Base-by-base conservation (phyloP, 805 yeast species). In the Scheffersomyces lignosus region DNA sequence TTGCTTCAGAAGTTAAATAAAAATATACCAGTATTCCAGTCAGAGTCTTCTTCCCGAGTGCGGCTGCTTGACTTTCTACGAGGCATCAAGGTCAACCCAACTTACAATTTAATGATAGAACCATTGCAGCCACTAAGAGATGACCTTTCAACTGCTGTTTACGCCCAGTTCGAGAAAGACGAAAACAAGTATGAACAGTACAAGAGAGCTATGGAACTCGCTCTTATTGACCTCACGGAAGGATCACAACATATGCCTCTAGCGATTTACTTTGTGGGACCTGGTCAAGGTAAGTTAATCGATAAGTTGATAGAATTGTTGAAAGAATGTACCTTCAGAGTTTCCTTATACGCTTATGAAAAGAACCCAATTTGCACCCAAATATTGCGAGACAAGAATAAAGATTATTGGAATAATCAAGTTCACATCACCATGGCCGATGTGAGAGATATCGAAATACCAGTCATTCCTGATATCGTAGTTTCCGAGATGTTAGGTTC, bases 401-500 rank as follows among this genome's bases (percentile, higher is more conserved):
- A 46, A 8, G 63, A 58, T 16, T 60, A 58, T 15, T 87, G 95
- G 95, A 54, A 60, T 8, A 54, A 62, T 31, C 36, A 50, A 4
- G 83, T 86, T 1, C 54, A 67, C 6, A 56, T 89, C 2, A 54
- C 83, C 3, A 60, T 70, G 29, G 66, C 64, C 3, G 96, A 90
- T 58, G 75, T 81, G 58, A 62, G 93, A 27, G 63, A 65, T 10
- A 31, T 30, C 31, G 33, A 17, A 2, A n/a, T n/a, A n/a, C n/a
- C n/a, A n/a, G 30, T 15, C 27, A 22, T 25, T 13, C 70, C 73
- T 38, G 74, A 85, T 51, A 51, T 90, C 29, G 73, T 89, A 6
- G 71, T 91, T 1, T 83, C 95, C 29, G 97, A 90, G 56, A 64
- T 91, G 5, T 59, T 90, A 18, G 97, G 97, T 4, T 86, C 96